Base-by-base conservation (phyloP, 2,329 filamentous ascomycete species). In the Gaeumannomyces tritici region DNA sequence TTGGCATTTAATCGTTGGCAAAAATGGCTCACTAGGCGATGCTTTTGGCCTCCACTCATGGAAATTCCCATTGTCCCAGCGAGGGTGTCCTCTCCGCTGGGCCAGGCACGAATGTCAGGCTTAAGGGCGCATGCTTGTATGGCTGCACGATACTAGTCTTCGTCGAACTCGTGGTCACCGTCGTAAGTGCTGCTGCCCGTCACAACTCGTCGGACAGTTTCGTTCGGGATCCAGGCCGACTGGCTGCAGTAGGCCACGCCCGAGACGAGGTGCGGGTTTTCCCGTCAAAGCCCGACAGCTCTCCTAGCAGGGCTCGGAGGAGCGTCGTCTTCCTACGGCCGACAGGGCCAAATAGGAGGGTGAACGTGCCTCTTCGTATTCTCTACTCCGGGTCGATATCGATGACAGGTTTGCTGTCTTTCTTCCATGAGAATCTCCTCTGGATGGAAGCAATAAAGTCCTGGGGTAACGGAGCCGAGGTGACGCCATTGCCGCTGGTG, bases 321-420 rank as follows among this genome's bases (percentile, higher is more conserved):
- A 79, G 64, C 0, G 72, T 73, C 0, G 76, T 75, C 60, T 80
- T 80, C 28, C 79, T 77, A n/a, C 74, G 75, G 0, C 77, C 78
- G 0, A 79, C 76, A 0, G 71, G 73, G 0, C 78, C 77, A 1
- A 78, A 67, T 2, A 79, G 55, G 64, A 78, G 72, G 15, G 70
- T 77, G 0, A 76, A 60, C 1, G 59, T 28, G 11, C 47, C 24
- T 11, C 59, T 24, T 21, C 11, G 24, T 9, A 59, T 42, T 29
- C 26, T 4, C 31, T 24, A 13, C 18, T 59, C 57, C 1, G 33
- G 29, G n/a, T 59, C n/a, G 11, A 61, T 61, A 18, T 61, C 21
- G 28, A 61, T 33, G 4, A 61, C 51, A 12, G 51, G 59, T 5
- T 33, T 28, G 28, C 21, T 12, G 59, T 55, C 59, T 27, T 61